Percentiles rank a stretch among this genome's conserved stretches.
phyloP scores from a whole-genome alignment of 2,329 filamentous ascomycete species.

The Fusarium cicatricum region DNA sequence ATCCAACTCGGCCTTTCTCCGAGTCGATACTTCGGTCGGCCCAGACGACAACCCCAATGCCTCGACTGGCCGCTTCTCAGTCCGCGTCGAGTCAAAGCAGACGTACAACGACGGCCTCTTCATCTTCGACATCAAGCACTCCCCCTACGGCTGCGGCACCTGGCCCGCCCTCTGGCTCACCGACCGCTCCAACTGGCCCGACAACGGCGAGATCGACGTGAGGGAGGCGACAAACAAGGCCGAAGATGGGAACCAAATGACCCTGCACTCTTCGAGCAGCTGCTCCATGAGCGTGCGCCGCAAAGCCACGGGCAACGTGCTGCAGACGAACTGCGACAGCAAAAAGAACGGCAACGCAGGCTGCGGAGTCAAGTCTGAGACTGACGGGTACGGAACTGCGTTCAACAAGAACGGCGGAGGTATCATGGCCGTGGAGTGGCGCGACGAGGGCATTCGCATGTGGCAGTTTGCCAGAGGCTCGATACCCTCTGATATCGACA shows the following conservation, averaged over 20 bases:
- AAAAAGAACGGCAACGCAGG: constrained; percentile 62
- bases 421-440: constrained; percentile 68
- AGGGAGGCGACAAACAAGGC: constrained; percentile 67
- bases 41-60: constrained; percentile 57
- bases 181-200: constrained; percentile 68
- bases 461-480: constrained; percentile 64
- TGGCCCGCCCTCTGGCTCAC: constrained; percentile 74
- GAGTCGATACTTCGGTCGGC: constrained; percentile 67
- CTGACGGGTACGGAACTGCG: constrained; percentile 56
- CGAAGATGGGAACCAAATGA: constrained; percentile 64
- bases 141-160: constrained; percentile 68
- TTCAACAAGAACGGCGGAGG: constrained; percentile 66
- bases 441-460: constrained; percentile 66
- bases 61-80: constrained; percentile 67
- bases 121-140: constrained; percentile 71
- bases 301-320: constrained; percentile 57
- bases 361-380: constrained; percentile 59
- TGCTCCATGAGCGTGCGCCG: constrained; percentile 64
- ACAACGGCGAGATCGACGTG: constrained; percentile 70
- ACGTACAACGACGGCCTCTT: constrained; percentile 71
- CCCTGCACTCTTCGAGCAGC: constrained; percentile 62
- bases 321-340: constrained; percentile 59
- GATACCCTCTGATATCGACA: constrained; percentile 62
- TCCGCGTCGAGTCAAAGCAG: constrained; percentile 67
- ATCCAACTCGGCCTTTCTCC: constrained; percentile 60